phyloP scores from a whole-genome alignment of 1,284 basidiomycete genomes.

The Leccinum pachyderme region DNA sequence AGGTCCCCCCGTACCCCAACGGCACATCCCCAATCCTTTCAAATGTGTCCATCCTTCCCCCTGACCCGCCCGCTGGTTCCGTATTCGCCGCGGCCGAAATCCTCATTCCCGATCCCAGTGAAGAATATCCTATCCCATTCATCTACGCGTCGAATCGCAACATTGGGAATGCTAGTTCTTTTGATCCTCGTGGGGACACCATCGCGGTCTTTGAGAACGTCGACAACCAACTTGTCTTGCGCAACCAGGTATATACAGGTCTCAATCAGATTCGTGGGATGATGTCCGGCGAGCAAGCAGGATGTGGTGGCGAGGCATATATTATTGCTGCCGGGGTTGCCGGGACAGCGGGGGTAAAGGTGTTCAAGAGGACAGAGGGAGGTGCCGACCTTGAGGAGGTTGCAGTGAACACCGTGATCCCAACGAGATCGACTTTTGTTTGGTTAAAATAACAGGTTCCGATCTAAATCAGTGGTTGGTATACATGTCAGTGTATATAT shows the following conservation, averaged over 20 bases:
- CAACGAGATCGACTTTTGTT: constrained; percentile 53
- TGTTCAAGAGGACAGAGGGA: constrained; percentile 51
- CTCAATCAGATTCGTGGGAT: constrained; percentile 63
- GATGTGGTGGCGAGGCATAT: constrained; percentile 48
- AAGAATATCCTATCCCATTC: constrained; percentile 40
- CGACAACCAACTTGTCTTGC: constrained; percentile 40
- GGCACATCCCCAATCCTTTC: constrained; percentile 48
- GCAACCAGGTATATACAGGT: constrained; percentile 59
- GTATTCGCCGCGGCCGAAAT: constrained; percentile 57
- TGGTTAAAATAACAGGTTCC: constrained; percentile 19
- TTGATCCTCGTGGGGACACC: constrained; percentile 53
- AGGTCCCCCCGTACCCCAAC: constrained; percentile 49
- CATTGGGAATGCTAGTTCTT: constrained; percentile 47
- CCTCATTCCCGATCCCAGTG: constrained; percentile 50
- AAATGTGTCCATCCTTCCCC: constrained; percentile 54
- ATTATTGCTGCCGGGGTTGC: constrained; percentile 54
- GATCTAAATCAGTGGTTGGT: too few species aligned
- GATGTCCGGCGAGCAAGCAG: constrained; percentile 47
- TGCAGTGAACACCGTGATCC: constrained; percentile 49
- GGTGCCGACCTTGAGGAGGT: constrained; percentile 52
- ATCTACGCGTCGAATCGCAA: constrained; percentile 71
- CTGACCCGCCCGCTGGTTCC: constrained; percentile 47
- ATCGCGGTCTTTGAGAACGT: constrained; percentile 59
- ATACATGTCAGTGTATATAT: too few species aligned
- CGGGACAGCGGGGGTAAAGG: constrained; percentile 52